Base-by-base conservation (phyloP, 345 rosid genomes). In the Populus tremula region DNA sequence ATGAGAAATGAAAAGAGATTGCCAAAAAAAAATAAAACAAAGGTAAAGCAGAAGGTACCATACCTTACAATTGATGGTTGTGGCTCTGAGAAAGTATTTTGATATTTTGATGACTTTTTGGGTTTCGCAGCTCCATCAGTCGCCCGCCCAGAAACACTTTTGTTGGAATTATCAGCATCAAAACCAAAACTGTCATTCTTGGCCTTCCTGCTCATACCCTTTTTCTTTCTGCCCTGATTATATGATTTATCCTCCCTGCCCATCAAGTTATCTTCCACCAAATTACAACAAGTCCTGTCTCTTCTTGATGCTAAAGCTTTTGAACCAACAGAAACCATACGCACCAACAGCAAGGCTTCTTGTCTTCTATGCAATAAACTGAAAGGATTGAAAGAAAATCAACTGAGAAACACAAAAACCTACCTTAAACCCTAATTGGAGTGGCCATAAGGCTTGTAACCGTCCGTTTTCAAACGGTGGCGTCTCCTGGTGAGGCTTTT, bases 61-160 rank as follows among this genome's bases (percentile, higher is more conserved):
- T 81, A 91, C 98, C 97, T 86, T 72, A 94, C 87, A 83, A 87
- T 43, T 11, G 85, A 82, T 56, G 89, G 80, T 73, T 84, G 86
- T 49, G 89, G 82, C 21, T 88, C 90, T 13, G 82, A 85, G 25
- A 63, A 59, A 63, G 63, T 3, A 23, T 79, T 85, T 62, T 86
- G 89, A 70, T 80, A 80, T 81, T 90, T 90, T 12, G 78, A 76
- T 50, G 71, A 75, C 27, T 75, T 84, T 33, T 59, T 59, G 18
- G 77, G 53, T 62, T 76, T 81, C 12, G 43, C 56, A 20, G 61
- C 78, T 23, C 66, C 84, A 62, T 76, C 83, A 39, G 74, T 50
- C 0, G 31, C 81, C 41, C 43, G 70, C 38, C 88, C 87, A 5
- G 84, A 77, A 1, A 33, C 81, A 59, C 74, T 82, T 77, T 80